Base-by-base conservation (phyloP, 2,329 filamentous ascomycete species). In the Cytospora piceicola region DNA sequence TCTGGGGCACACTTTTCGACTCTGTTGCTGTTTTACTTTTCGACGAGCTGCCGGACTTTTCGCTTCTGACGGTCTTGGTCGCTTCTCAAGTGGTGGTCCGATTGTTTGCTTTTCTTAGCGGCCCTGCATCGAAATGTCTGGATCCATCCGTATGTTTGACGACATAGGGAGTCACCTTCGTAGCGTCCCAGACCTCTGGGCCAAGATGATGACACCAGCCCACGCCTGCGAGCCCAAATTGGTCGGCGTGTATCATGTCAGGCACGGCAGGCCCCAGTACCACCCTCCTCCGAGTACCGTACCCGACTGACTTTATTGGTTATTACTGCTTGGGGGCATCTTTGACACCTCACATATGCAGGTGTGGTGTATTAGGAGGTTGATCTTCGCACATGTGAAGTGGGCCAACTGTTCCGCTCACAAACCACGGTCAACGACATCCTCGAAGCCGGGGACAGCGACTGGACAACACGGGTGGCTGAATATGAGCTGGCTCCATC, bases 51-150 rank as follows among this genome's bases (percentile, higher is more conserved):
- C 53, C 39, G 60, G 17, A 55, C 36, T 39, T 24, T 39, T 57
- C 22, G 14, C 22, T 51, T 20, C 42, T 63, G 61, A 57, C 24
- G 61, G 11, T n/a, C n/a, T 24, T 20, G n/a, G 22, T 49, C 57
- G 49, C 49, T 51, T 17, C 27, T 54, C 22, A 29, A 39, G 11
- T 22, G 32, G n/a, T 59, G 52, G 36, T 61, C 22, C 17, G 36
- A 39, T 30, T 67, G 57, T 64, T 64, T 67, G 61, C 53, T 61
- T 57, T 51, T 63, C 55, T 56, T 39, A 54, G 52, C 27, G 46
- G 58, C 54, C 55, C 36, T 55, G 29, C 32, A 55, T 53, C 12
- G 54, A 46, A 51, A 58, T 54, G 58, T 51, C 51, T 51, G 32
- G 34, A 49, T 55, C 34, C 39, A 49, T 32, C 29, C 29, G 39